These are phyloP conservation scores for Globisporangium ultimum DNA, from an alignment of 352 stramenopile species.

Conservation along the genomic window DNA sequence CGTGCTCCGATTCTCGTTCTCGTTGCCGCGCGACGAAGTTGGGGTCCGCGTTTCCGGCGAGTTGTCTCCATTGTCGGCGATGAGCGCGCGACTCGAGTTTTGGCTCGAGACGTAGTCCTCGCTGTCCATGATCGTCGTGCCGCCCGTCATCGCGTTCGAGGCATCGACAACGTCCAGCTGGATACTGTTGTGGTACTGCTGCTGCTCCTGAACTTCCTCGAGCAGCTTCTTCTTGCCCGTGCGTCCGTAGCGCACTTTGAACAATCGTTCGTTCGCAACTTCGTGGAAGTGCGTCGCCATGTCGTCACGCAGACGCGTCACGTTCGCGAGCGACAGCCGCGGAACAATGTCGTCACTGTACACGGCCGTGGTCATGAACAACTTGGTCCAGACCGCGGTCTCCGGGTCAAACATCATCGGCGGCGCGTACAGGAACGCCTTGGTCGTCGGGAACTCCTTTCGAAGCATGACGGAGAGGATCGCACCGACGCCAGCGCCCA, in stretches of 20 bases:
- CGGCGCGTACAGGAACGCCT: constrained; percentile 61
- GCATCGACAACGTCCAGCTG: background rate
- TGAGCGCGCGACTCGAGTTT: background rate
- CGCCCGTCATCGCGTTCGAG: background rate
- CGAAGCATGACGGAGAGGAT: constrained; percentile 66
- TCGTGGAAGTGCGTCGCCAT: constrained; percentile 65
- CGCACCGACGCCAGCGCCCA: constrained; percentile 72
- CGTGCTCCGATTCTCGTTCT: no score
- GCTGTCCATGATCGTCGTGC: constrained; percentile 4
- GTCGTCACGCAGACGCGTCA: constrained; percentile 61
- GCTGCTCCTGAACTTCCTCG: background rate
- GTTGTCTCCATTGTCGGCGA: background rate
- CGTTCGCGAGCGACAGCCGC: constrained; percentile 62
- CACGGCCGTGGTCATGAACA: constrained; percentile 63
- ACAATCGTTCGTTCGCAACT: constrained; percentile 60
- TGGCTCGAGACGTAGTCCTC: constrained; percentile 11
- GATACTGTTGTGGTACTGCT: constrained; percentile 16
- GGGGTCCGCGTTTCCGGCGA: no score
- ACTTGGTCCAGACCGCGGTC: constrained; percentile 55
- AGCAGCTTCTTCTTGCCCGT: constrained; percentile 36
- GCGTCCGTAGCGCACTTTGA: constrained; percentile 49
- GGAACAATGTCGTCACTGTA: constrained; percentile 75
- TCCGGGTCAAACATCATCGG: constrained; percentile 62
- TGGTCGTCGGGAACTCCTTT: constrained; percentile 48
- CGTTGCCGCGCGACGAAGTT: background rate